phyloP scores from a whole-genome alignment of 352 stramenopile species.

The Phytophthora pisi region DNA sequence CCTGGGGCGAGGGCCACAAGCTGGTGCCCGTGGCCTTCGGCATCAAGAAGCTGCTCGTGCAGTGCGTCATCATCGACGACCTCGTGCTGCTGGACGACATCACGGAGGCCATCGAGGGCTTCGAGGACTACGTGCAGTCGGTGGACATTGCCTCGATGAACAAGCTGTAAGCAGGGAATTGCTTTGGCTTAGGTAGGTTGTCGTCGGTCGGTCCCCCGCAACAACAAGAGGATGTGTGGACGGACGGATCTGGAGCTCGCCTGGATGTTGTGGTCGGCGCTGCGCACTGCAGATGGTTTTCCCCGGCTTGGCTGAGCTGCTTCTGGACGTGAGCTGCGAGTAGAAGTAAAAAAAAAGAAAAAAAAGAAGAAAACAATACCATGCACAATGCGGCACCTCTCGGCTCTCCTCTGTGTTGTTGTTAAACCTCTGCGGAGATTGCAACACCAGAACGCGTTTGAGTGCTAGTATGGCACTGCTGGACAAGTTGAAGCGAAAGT shows the following conservation, averaged over 20 bases:
- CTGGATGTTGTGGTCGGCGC: background rate
- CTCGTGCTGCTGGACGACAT: constrained; percentile 84
- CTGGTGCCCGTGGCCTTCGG: constrained; percentile 84
- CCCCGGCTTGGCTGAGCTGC: constrained; percentile 13
- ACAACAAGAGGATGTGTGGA: too few species aligned
- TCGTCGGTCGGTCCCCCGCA: background rate
- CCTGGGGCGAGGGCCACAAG: constrained; percentile 85
- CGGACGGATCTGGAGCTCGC: constrained; percentile 8
- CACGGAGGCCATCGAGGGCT: constrained; percentile 77
- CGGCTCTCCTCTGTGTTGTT: background rate
- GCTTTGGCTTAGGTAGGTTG: constrained; percentile 36
- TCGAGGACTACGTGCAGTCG: constrained; percentile 87
- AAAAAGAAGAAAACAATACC: constrained; percentile 26
- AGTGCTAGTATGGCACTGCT: background rate
- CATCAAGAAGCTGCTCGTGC: constrained; percentile 87
- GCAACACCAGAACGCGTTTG: background rate
- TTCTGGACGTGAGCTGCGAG: constrained; percentile 22
- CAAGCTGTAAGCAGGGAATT: constrained; percentile 67
- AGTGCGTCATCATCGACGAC: constrained; percentile 86
- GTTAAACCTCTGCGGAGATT: background rate
- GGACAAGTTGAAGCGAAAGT: constrained; percentile 5
- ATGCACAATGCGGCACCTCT: background rate
- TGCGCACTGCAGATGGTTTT: background rate
- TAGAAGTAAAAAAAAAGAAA: constrained; percentile 38
- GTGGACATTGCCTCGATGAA: constrained; percentile 90